A percentile compares a stretch with the other conserved stretches of the same genome.
phyloP scores from a whole-genome alignment of 1,139 yeast species.

The Wickerhamomyces sp. region DNA sequence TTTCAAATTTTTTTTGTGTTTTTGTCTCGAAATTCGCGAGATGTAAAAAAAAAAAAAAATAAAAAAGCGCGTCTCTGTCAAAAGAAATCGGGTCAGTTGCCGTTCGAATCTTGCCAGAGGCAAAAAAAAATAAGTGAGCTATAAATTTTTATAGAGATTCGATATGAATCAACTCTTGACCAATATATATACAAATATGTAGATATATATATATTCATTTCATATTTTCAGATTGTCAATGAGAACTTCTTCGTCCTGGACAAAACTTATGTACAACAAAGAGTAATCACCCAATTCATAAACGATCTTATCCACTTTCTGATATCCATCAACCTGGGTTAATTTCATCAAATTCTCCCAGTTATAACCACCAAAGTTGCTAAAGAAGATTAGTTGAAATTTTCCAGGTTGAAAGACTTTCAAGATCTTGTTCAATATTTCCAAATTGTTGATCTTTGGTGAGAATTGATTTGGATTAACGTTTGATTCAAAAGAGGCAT shows the following conservation, averaged over 20 bases:
- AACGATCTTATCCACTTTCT: conserved; percentile 59
- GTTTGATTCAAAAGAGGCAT: conserved; percentile 93
- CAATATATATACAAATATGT: no score
- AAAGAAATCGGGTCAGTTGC: no score
- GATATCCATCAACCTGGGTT: conserved; percentile 46
- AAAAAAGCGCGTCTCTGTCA: no score
- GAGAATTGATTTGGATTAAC: conserved; percentile 43
- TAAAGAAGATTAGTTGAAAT: conserved; percentile 65
- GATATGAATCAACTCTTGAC: no score
- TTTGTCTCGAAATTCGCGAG: no score
- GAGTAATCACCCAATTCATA: conserved; percentile 64
- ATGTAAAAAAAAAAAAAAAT: no score
- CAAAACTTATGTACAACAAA: conserved; percentile 34
- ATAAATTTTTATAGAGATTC: no score
- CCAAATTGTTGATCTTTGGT: conserved; percentile 38
- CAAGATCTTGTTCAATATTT: conserved; percentile 54
- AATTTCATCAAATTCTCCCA: conserved; percentile 35
- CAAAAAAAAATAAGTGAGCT: no score
- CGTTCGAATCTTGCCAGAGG: no score
- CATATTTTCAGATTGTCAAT: conserved; percentile 11
- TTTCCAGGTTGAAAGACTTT: conserved; percentile 67
- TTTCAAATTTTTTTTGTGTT: no score
- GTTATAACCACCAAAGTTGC: conserved; percentile 23
- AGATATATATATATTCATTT: no score
- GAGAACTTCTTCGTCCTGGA: conserved; percentile 18